Percentiles rank a stretch among this genome's conserved stretches.
Evolutionary conservation across 108 stramenopile species (phyloP).

Genomic region (Cyclotella choctawhatcheeana): DNA sequence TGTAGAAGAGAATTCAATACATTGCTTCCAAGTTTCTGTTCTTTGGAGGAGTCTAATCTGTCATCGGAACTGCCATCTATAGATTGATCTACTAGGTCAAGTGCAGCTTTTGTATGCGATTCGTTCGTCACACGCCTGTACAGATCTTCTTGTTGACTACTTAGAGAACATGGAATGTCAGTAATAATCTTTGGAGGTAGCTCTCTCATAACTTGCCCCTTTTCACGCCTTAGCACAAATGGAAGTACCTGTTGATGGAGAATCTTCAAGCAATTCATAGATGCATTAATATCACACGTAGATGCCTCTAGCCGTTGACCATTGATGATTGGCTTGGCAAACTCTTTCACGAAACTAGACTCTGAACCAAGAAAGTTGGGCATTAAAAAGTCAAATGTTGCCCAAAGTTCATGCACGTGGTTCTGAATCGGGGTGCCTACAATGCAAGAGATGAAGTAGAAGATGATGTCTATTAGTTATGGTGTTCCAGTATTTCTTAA

Average conservation of each 20-base stretch:
- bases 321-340: slow-evolving; percentile 79
- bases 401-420: slow-evolving; percentile 97
- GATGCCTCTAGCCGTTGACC: slow-evolving; percentile 70
- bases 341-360: slow-evolving; percentile 80
- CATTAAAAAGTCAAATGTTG: slow-evolving; percentile 97
- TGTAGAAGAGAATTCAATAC: slow-evolving; percentile 75
- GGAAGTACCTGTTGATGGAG: slow-evolving; percentile 94
- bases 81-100: slow-evolving; percentile 35
- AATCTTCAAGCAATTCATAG: slow-evolving; percentile 82
- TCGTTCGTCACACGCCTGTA: slow-evolving; percentile 59
- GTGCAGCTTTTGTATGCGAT: slow-evolving; percentile 51
- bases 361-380: slow-evolving; percentile 93
- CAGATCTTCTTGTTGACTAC: slow-evolving; percentile 61
- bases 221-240: slow-evolving; percentile 93
- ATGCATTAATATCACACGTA: slow-evolving; percentile 53
- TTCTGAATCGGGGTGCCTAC: slow-evolving; percentile 95
- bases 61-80: slow-evolving; percentile 14
- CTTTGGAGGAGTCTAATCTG: neutral
- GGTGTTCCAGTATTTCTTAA: no score
- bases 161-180: slow-evolving; percentile 82
- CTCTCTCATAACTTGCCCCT: slow-evolving; percentile 92
- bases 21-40: slow-evolving; percentile 47
- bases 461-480: neutral
- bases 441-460: slow-evolving; percentile 41
- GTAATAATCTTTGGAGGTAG: slow-evolving; percentile 95